These are phyloP conservation scores for Cicer bijugum DNA, from an alignment of 306 rosid species.

Conservation along the genomic window DNA sequence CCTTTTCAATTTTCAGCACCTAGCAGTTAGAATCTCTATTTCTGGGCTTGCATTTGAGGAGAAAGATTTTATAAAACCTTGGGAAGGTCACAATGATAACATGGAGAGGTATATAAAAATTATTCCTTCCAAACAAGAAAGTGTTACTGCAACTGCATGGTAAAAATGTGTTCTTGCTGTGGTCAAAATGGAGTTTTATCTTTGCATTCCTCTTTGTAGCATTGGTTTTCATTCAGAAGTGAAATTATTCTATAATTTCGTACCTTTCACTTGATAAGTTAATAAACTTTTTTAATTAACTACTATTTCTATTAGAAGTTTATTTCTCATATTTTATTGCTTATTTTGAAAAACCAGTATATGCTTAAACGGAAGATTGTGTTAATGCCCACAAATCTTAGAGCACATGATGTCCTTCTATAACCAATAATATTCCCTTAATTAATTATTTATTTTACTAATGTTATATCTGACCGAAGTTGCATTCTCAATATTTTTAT, in stretches of 20 bases:
- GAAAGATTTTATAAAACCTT: constrained; percentile 80
- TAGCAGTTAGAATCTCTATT: constrained; percentile 80
- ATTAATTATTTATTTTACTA: constrained; percentile 6
- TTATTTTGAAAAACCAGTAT: constrained; percentile 20
- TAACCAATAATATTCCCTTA: constrained; percentile 26
- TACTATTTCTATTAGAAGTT: constrained; percentile 16
- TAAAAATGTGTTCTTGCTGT: constrained; percentile 25
- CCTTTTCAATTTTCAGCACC: constrained; percentile 60
- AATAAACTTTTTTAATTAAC: constrained; percentile 5
- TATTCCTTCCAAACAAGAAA: not conserved
- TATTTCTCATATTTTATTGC: constrained; percentile 6
- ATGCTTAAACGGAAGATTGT: constrained; percentile 13
- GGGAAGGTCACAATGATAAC: constrained; percentile 72
- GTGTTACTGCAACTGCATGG: not conserved
- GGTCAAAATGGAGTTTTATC: constrained; percentile 37
- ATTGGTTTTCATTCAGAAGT: constrained; percentile 32
- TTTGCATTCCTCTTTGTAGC: constrained; percentile 8
- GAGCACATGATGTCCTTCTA: constrained; percentile 37
- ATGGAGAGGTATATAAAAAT: constrained; percentile 69
- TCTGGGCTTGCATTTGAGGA: constrained; percentile 80
- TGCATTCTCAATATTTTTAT: constrained; percentile 31
- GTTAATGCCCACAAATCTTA: constrained; percentile 24
- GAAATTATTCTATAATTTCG: constrained; percentile 31
- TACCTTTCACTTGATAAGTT: not conserved
- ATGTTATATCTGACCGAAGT: constrained; percentile 36